Base-by-base conservation (phyloP, 78 protist genomes). In the Cavenderia fasciculata region DNA sequence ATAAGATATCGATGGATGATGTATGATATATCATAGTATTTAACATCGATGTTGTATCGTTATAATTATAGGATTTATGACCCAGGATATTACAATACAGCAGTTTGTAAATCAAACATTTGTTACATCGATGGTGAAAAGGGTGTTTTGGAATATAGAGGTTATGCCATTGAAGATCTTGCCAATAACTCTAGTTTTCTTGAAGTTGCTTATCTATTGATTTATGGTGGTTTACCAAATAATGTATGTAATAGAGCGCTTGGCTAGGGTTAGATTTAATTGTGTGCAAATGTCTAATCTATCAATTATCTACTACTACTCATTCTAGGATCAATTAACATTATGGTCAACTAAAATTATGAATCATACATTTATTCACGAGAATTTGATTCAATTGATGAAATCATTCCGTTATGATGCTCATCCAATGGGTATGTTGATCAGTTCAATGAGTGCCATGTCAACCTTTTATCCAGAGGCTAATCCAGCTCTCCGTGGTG, bases 381-480 rank as follows among this genome's bases (percentile, higher is more conserved):
- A 89, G 75, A 76, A 95, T 91, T 33, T 93, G 40, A 56, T 77
- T 40, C 27, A 23, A 27, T 38, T 93, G 85, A 86, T 95, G 93
- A 52, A 85, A 63, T 59, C 85, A 29, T 93, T 93, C 62, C 78
- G 97, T 18, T 87, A 95, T 73, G 96, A 95, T 85, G 95, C 97
- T 29, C 97, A 95, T 62, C 97, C 97, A 36, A 95, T 95, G 97
- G 95, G 96, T 59, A 95, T 95, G 97, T 47, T 92, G 27, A 63
- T 89, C 49, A 31, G 75, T 38, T 57, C 95, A 46, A 44, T 92
- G 27, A 71, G 82, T 52, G 95, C 95, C 19, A 71, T 92, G 84
- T 66, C 85, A 16, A 90, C 94, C 29, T 90, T 90, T 75, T 90
- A 90, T 57, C 94, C 94, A 66, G 94, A 90, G 18, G 88, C 94